Evolutionary conservation across 495 filamentous ascomycete genomes (phyloP).

Genomic region (Tuber microsphaerosporum): DNA sequence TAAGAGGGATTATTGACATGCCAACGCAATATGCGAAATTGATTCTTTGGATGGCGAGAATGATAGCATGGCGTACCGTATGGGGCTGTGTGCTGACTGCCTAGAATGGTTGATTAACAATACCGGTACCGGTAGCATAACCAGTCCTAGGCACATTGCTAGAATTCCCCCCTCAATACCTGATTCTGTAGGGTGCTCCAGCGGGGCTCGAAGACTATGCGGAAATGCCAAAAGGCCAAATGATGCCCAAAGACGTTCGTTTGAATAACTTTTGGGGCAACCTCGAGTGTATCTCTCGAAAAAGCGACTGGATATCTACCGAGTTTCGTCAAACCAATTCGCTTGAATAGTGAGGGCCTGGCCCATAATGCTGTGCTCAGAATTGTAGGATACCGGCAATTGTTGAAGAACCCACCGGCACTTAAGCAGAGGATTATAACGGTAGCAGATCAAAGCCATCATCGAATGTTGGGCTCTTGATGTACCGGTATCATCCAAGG

Average conservation of each 20-base stretch:
- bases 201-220: not conserved
- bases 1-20: conserved; percentile 6
- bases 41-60: not conserved
- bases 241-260: not conserved
- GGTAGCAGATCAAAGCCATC: not conserved
- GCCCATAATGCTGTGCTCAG: not conserved
- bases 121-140: not conserved
- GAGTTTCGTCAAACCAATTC: not conserved
- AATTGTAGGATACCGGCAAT: not conserved
- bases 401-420: not conserved
- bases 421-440: not conserved
- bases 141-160: not conserved
- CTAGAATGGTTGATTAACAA: not conserved
- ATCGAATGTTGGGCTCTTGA: not conserved
- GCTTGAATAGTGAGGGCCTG: not conserved
- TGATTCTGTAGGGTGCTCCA: not conserved
- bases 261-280: not conserved
- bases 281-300: not conserved
- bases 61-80: not conserved
- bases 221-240: not conserved
- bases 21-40: not conserved
- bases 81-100: not conserved
- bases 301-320: not conserved
- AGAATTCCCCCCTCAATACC: not conserved
- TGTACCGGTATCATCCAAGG: not conserved